These are phyloP conservation scores for Dothistroma pini DNA, from an alignment of 2,329 filamentous ascomycete genomes.

Conservation along the genomic window DNA sequence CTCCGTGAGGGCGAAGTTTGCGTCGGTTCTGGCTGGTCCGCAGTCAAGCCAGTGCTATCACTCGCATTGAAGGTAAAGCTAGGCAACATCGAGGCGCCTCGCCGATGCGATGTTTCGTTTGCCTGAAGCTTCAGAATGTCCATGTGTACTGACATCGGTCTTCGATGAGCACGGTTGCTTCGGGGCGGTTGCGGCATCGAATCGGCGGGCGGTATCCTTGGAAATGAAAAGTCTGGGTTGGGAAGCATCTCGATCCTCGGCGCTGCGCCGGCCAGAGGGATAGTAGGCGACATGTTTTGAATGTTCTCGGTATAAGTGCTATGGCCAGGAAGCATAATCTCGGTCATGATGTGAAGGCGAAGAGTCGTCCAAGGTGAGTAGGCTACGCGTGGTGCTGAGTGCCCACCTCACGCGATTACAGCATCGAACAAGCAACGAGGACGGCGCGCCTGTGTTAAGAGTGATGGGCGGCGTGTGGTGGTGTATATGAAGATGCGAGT, in stretches of 20 bases:
- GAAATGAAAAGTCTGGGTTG: constrained; percentile 50
- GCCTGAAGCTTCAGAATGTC: constrained; percentile 36
- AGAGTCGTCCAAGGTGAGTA: constrained; percentile 5
- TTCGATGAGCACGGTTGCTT: constrained; percentile 14
- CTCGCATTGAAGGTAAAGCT: constrained; percentile 50
- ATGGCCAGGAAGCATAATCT: constrained; percentile 27
- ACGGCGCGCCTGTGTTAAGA: neutral
- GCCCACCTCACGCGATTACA: neutral
- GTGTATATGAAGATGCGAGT: neutral
- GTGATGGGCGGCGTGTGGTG: neutral
- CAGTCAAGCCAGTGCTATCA: constrained; percentile 35
- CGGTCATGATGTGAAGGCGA: constrained; percentile 25
- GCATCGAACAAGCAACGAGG: neutral
- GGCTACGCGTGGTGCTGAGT: neutral
- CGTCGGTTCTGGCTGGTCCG: constrained; percentile 30
- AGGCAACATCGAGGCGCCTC: constrained; percentile 37
- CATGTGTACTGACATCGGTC: constrained; percentile 35
- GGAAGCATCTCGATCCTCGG: constrained; percentile 42
- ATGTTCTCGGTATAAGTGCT: constrained; percentile 28
- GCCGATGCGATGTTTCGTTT: constrained; percentile 31
- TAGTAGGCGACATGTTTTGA: constrained; percentile 41
- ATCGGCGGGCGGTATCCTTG: constrained; percentile 36
- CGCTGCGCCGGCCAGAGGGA: constrained; percentile 20
- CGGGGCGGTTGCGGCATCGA: constrained; percentile 19
- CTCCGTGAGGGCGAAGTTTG: constrained; percentile 51